These are phyloP conservation scores for Macadamia integrifolia DNA, from an alignment of 164 flowering plant genomes.

Conservation along the genomic window DNA sequence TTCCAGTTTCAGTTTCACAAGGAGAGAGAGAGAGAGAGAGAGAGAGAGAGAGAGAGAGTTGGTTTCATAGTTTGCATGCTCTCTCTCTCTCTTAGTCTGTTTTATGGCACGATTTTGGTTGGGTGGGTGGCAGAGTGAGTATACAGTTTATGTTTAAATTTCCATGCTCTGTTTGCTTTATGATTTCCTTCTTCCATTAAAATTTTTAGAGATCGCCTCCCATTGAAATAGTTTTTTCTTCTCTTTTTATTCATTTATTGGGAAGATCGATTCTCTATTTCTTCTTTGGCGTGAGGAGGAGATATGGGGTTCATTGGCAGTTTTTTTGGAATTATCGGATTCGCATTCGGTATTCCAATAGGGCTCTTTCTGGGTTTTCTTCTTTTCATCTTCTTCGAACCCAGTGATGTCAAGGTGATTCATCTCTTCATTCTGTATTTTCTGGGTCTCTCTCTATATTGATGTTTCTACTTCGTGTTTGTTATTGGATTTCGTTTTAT, in stretches of 20 bases:
- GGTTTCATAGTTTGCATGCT: too few relatives aligned
- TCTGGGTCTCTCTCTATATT: too few relatives aligned
- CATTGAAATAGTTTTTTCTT: neutral
- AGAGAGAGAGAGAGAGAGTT: too few relatives aligned
- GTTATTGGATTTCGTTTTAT: neutral
- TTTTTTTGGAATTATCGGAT: conserved; percentile 37
- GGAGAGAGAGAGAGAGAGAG: too few relatives aligned
- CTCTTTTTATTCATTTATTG: neutral
- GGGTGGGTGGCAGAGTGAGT: too few relatives aligned
- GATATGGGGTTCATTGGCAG: conserved; percentile 38
- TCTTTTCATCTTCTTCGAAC: conserved; percentile 36
- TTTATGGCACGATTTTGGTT: too few relatives aligned
- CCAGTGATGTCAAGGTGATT: conserved; percentile 36
- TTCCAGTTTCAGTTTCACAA: too few relatives aligned
- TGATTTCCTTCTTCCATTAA: neutral
- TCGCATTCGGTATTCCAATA: conserved; percentile 35
- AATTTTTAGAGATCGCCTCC: too few relatives aligned
- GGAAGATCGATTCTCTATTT: too few relatives aligned
- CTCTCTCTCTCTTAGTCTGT: too few relatives aligned
- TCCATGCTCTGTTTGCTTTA: too few relatives aligned
- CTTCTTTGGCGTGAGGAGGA: neutral
- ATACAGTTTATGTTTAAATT: neutral
- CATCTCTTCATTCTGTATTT: neutral
- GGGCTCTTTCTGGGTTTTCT: conserved; percentile 48
- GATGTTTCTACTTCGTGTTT: neutral